These are phyloP conservation scores for Curvularia sp. DNA, from an alignment of 2,329 filamentous ascomycete genomes.

Conservation along the genomic window DNA sequence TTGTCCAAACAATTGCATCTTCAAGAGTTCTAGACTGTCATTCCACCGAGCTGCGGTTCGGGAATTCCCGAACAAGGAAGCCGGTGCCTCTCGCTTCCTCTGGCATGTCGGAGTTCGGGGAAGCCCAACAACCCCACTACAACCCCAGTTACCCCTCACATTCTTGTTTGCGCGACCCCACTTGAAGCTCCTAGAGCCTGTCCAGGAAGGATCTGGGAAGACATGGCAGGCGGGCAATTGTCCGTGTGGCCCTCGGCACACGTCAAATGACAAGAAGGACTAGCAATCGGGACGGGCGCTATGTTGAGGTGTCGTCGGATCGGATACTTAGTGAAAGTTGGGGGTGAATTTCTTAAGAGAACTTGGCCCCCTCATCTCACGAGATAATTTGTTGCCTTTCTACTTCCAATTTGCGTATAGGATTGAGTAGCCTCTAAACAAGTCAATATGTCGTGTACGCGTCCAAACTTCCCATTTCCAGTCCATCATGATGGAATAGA, in stretches of 20 bases:
- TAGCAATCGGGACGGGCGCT: neutral
- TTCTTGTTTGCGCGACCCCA: slow-evolving; percentile 7
- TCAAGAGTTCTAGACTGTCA: neutral
- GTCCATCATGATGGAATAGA: neutral
- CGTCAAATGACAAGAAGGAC: slow-evolving; percentile 13
- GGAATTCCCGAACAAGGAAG: slow-evolving; percentile 8
- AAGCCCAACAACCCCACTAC: slow-evolving; percentile 10
- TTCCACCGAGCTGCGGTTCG: neutral
- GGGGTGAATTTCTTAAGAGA: neutral
- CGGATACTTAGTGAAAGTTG: slow-evolving; percentile 8
- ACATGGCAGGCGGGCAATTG: slow-evolving; percentile 7
- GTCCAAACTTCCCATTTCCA: neutral
- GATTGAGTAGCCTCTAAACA: neutral
- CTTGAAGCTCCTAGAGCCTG: slow-evolving; percentile 6
- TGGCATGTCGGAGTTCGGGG: slow-evolving; percentile 9
- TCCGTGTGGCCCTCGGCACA: slow-evolving; percentile 13
- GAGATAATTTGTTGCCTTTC: neutral
- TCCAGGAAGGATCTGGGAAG: slow-evolving; percentile 3
- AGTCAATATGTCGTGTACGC: slow-evolving; percentile 15
- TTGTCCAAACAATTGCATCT: neutral
- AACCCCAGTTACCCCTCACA: slow-evolving; percentile 16
- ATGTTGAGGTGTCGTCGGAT: slow-evolving; percentile 6
- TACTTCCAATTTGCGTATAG: neutral
- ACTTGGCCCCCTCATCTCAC: neutral
- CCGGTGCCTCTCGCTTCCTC: slow-evolving; percentile 5